Conservation (phyloP, 1,139 yeast species). For the Taiozyma sp. region DNA sequence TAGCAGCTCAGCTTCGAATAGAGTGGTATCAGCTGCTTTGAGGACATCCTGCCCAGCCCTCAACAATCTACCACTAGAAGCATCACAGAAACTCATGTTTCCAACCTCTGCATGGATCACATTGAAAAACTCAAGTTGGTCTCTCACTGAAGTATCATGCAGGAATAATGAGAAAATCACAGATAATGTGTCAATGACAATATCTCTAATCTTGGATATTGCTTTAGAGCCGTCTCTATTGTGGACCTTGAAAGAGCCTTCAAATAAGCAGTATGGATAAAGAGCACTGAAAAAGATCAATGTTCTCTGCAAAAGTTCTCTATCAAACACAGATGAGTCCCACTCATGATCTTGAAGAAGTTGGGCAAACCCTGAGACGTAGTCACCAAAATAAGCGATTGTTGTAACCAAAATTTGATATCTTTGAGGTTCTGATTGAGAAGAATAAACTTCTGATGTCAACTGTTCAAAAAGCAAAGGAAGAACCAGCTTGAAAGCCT, state of each 20-base stretch:
- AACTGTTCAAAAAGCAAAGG: constrained; percentile 38
- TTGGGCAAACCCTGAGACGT: constrained; percentile 26
- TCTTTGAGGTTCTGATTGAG: constrained; percentile 21
- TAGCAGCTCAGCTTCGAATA: constrained; percentile 55
- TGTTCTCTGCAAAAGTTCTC: constrained; percentile 1
- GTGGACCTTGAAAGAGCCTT: constrained; percentile 27
- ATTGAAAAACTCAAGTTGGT: constrained; percentile 39
- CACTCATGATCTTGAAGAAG: constrained; percentile 21
- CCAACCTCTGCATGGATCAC: constrained; percentile 76
- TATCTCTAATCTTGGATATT: constrained; percentile 39
- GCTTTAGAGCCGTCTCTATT: constrained; percentile 23
- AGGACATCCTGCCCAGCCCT: constrained; percentile 54
- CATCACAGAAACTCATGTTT: constrained; percentile 59
- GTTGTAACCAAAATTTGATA: constrained; percentile 32
- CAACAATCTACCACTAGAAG: constrained; percentile 59
- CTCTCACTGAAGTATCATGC: neutral
- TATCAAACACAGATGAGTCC: constrained; percentile 4
- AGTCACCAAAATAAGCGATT: constrained; percentile 44
- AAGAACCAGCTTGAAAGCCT: constrained; percentile 54
- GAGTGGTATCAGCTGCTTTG: constrained; percentile 37
- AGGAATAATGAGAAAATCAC: constrained; percentile 33
- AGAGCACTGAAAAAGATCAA: constrained; percentile 31
- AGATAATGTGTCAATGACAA: constrained; percentile 38
- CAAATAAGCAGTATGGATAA: constrained; percentile 36
- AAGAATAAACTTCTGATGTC: constrained; percentile 22